phyloP scores from a whole-genome alignment of 495 filamentous ascomycete genomes.

The Daldinia vernicosa region DNA sequence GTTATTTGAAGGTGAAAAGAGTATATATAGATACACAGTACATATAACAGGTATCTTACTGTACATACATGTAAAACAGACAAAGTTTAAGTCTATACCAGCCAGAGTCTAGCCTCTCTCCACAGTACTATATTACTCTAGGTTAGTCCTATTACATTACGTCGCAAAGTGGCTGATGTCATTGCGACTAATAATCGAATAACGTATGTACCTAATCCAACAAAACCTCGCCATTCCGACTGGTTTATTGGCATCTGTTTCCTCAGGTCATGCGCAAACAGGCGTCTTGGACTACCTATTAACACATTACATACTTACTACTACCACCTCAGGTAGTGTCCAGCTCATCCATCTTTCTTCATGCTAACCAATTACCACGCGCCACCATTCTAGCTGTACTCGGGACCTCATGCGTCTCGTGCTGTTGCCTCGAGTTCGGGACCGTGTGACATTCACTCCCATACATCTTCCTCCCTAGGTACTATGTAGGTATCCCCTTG shows the following conservation, averaged over 20 bases:
- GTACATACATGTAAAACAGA: too few species aligned
- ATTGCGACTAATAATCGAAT: conserved; percentile 8
- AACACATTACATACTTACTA: conserved; percentile 12
- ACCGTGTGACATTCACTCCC: conserved; percentile 34
- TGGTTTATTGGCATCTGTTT: conserved; percentile 10
- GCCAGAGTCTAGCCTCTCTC: conserved; percentile 8
- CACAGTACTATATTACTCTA: not conserved
- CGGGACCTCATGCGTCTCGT: conserved; percentile 17
- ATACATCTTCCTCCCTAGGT: too few species aligned
- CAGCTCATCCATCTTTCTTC: conserved; percentile 20
- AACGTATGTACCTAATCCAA: not conserved
- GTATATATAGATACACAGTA: too few species aligned
- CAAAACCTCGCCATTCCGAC: conserved; percentile 7
- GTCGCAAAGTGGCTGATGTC: conserved; percentile 28
- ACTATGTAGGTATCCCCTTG: too few species aligned
- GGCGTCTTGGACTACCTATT: conserved; percentile 1
- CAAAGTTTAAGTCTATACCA: conserved; percentile 11
- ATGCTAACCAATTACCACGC: conserved; percentile 34
- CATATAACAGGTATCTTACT: too few species aligned
- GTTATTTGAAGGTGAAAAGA: not conserved
- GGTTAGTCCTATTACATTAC: conserved; percentile 27
- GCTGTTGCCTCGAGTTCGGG: conserved; percentile 23
- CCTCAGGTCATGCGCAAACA: conserved; percentile 26
- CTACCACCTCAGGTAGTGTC: conserved; percentile 7
- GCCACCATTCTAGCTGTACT: conserved; percentile 38